These are phyloP conservation scores for Stylosanthes scabra DNA, from an alignment of 331 rosid species.

Conservation along the genomic window DNA sequence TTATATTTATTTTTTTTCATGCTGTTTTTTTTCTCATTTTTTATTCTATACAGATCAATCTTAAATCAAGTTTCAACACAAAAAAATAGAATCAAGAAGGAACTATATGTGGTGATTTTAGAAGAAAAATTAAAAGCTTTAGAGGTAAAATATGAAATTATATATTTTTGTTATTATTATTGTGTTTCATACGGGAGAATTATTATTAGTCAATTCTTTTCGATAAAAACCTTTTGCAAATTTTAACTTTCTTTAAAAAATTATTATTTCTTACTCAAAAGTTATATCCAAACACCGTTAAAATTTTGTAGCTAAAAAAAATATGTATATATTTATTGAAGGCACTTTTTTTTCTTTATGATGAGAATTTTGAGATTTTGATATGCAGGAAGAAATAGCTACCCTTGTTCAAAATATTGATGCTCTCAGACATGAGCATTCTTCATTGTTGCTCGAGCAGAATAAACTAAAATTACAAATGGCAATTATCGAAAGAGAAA, in stretches of 20 bases:
- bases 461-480: slow-evolving; percentile 42
- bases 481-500: slow-evolving; percentile 6
- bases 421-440: slow-evolving; percentile 20
- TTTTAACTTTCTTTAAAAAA: too few relatives aligned
- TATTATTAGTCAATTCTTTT: background rate
- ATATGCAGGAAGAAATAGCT: slow-evolving; percentile 49
- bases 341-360: too few relatives aligned
- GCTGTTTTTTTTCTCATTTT: too few relatives aligned
- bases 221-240: too few relatives aligned
- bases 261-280: too few relatives aligned
- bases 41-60: slow-evolving; percentile 6
- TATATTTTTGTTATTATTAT: background rate
- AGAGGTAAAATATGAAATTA: slow-evolving; percentile 42
- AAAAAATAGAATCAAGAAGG: background rate
- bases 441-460: slow-evolving; percentile 47
- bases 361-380: background rate
- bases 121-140: slow-evolving; percentile 41
- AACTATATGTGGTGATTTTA: background rate
- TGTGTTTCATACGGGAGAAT: too few relatives aligned
- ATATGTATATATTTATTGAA: too few relatives aligned
- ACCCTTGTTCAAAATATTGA: slow-evolving; percentile 48
- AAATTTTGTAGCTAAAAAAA: too few relatives aligned
- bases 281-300: background rate
- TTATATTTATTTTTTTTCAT: too few relatives aligned
- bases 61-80: slow-evolving; percentile 14